Conservation (phyloP, 768 basidiomycete species). For the Naganishia vishniacii region DNA sequence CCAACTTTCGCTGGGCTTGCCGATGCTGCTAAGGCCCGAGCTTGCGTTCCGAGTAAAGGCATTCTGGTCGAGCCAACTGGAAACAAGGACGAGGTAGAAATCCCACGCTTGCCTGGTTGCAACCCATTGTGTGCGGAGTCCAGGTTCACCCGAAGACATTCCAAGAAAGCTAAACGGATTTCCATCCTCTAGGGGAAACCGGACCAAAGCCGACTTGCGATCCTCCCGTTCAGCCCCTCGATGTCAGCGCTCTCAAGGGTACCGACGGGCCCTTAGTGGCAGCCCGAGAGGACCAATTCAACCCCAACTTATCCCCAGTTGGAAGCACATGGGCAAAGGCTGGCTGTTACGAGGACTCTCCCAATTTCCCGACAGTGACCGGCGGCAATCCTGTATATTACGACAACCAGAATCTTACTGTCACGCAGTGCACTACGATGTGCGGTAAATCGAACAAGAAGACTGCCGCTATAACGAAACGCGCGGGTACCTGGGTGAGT, state of each 20-base stretch:
- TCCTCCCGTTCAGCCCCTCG: slow-evolving; percentile 31
- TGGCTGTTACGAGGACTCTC: slow-evolving; percentile 32
- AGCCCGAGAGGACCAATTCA: slow-evolving; percentile 22
- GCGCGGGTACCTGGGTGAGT: slow-evolving; percentile 2
- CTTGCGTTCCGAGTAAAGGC: slow-evolving; percentile 35
- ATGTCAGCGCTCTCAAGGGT: slow-evolving; percentile 32
- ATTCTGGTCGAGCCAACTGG: slow-evolving; percentile 26
- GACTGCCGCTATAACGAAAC: slow-evolving; percentile 28
- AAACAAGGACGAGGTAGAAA: slow-evolving; percentile 35
- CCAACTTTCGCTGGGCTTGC: not conserved
- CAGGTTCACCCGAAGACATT: not conserved
- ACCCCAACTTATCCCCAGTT: slow-evolving; percentile 29
- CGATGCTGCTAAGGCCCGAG: not conserved
- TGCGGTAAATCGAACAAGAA: slow-evolving; percentile 30
- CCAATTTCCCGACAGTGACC: slow-evolving; percentile 7
- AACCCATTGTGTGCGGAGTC: slow-evolving; percentile 32
- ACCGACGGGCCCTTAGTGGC: slow-evolving; percentile 35
- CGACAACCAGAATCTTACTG: slow-evolving; percentile 27
- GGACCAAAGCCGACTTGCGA: slow-evolving; percentile 38
- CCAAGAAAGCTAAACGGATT: not conserved
- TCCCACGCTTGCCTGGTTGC: slow-evolving; percentile 39
- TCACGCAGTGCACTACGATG: slow-evolving; percentile 24
- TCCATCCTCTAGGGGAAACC: slow-evolving; percentile 29
- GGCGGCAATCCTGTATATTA: slow-evolving; percentile 29
- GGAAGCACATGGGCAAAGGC: slow-evolving; percentile 34